Base-by-base conservation (phyloP, 495 filamentous ascomycete species). In the Cercophora scortea region DNA sequence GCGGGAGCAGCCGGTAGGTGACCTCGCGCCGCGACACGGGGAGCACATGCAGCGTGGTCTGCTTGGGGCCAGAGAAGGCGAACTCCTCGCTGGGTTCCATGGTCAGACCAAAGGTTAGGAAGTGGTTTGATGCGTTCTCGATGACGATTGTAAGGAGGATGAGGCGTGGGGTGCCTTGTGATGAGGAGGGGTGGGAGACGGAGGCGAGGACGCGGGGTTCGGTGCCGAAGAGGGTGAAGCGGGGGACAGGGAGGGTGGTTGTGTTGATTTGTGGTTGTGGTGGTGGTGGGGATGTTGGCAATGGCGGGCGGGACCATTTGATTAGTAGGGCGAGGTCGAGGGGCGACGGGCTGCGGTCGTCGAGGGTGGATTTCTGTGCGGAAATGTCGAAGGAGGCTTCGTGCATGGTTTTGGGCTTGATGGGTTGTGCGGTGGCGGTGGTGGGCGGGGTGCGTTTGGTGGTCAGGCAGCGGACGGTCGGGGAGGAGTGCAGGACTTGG, bases 61-160 rank as follows among this genome's bases (percentile, higher is more conserved):
- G 78, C 71, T 96, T 97, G 5, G 88, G 76, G 0, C 93, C 93
- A 32, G 87, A 90, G 65, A 99, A 96, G 7, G 89, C 93, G 66
- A 99, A 99, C 12, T 87, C 80, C 53, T 95, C 90, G 60, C 79
- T 89, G 1, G 89, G 84, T 56, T 99, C 94, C 90, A 99, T 96
- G 9, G 80, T 79, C 33, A 96, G 63, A 17, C 84, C 88, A 68
- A 99, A 97, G 0, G 90, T 94, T 16, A 99, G 78, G 66, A 93
- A 91, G 61, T 97, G 92, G 61, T 82, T 85, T 3, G 94, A 95
- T 4, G 93, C 87, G 63, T 99, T 99, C 64, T 99, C 93, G 54
- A 97, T 78, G 7, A 82, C 86, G 57, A 95, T 87, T 18, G 68
- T 62, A 6, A 79, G 65, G 49, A 70, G 65, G 32, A 72, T 50